These are phyloP conservation scores for Brasilioporus rufonigricans DNA, from an alignment of 768 basidiomycete genomes.

Conservation along the genomic window DNA sequence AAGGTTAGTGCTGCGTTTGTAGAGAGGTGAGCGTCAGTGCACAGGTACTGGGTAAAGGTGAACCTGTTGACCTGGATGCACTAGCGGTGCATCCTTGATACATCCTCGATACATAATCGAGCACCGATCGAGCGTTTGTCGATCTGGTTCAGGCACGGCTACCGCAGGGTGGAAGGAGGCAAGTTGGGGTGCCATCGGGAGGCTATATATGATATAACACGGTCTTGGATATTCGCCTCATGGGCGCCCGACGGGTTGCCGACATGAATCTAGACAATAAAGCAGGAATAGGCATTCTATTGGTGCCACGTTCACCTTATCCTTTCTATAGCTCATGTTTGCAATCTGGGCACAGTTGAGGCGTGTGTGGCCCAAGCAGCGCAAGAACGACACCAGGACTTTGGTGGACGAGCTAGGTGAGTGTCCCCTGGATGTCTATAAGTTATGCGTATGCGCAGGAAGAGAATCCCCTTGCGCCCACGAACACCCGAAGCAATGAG, in stretches of 20 bases:
- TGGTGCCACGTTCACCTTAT: slow-evolving; percentile 6
- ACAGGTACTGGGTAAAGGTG: no score
- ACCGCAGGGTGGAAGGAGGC: no score
- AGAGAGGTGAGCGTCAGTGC: no score
- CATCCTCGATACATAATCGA: no score
- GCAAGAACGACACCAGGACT: slow-evolving; percentile 1
- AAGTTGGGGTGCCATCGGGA: no score
- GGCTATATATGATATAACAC: no score
- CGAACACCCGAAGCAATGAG: slow-evolving; percentile 14
- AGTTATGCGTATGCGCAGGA: background rate
- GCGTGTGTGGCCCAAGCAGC: slow-evolving; percentile 10
- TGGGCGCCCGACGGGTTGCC: background rate
- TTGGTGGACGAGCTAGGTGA: slow-evolving; percentile 17
- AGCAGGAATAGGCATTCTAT: slow-evolving; percentile 2
- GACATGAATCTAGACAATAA: background rate
- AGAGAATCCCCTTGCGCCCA: background rate
- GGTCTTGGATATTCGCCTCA: no score
- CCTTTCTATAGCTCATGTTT: slow-evolving; percentile 17
- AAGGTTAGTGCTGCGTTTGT: no score
- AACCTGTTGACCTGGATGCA: no score
- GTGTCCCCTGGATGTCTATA: slow-evolving; percentile 10
- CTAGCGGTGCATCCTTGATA: no score
- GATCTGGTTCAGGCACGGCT: no score
- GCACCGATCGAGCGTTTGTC: no score
- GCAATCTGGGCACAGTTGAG: slow-evolving; percentile 16